These are phyloP conservation scores for Vitis hybrid DNA, from an alignment of 177 flowering plant species.

Conservation along the genomic window DNA sequence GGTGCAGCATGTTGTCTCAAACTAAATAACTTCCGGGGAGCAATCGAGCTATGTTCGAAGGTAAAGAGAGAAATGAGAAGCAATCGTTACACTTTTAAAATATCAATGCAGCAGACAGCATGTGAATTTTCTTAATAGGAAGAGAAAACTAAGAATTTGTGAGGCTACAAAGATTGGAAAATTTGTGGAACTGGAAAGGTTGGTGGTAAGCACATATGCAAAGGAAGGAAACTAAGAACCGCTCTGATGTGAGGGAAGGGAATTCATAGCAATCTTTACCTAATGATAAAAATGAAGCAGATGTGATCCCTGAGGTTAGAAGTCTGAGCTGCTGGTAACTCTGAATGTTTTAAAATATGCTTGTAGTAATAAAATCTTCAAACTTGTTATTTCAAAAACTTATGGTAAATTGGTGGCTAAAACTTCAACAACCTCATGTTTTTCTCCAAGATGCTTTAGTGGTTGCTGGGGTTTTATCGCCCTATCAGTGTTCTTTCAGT, in stretches of 20 bases:
- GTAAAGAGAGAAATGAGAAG: conserved; percentile 20
- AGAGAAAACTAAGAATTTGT: neutral
- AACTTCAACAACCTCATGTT: neutral
- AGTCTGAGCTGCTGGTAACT: neutral
- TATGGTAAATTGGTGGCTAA: neutral
- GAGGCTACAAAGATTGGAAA: too few relatives aligned
- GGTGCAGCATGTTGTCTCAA: conserved; percentile 71
- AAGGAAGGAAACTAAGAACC: neutral
- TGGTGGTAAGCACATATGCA: neutral
- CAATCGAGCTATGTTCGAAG: conserved; percentile 68
- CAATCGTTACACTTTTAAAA: neutral
- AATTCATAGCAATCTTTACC: neutral
- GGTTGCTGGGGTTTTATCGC: neutral
- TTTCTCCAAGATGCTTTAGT: neutral
- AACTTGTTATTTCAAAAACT: neutral
- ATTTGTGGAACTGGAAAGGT: neutral
- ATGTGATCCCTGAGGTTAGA: neutral
- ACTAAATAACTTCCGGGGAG: conserved; percentile 48
- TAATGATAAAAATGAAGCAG: neutral
- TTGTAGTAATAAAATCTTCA: neutral
- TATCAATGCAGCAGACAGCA: neutral
- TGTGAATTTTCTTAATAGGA: neutral
- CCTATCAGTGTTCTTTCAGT: neutral
- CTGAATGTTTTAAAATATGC: neutral
- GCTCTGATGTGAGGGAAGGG: neutral